phyloP scores from a whole-genome alignment of 192 early-diverging fungal species.

The Irineochytrium annulatum region DNA sequence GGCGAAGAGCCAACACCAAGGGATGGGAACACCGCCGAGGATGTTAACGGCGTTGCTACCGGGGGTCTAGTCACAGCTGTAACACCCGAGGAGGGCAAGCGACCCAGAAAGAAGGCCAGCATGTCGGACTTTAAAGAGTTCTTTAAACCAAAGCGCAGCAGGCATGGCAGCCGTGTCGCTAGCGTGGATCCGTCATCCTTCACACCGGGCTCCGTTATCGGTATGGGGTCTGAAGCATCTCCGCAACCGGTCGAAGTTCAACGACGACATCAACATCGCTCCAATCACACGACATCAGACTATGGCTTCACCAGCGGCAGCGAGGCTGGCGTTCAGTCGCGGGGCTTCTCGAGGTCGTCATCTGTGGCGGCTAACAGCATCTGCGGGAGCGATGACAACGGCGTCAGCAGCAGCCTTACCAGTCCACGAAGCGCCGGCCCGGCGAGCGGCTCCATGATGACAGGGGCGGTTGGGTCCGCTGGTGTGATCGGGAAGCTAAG shows the following conservation, averaged over 20 bases:
- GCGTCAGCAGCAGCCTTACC: background rate
- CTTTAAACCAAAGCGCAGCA: background rate
- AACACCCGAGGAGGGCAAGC: too few species aligned
- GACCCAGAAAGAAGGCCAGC: background rate
- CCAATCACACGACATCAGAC: background rate
- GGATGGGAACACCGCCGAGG: too few species aligned
- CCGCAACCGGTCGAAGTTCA: background rate
- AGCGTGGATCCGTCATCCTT: too few species aligned
- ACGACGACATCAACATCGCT: too few species aligned
- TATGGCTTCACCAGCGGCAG: background rate
- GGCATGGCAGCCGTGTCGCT: too few species aligned
- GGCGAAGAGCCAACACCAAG: too few species aligned
- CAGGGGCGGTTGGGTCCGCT: background rate
- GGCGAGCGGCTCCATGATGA: background rate
- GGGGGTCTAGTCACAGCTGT: too few species aligned
- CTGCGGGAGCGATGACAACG: too few species aligned
- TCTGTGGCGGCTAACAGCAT: too few species aligned
- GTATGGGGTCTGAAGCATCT: background rate
- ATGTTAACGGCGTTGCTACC: too few species aligned
- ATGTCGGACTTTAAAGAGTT: background rate
- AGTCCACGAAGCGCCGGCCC: too few species aligned
- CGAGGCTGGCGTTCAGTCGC: background rate
- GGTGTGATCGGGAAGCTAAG: conserved; percentile 1
- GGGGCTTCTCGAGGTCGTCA: background rate
- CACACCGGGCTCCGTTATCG: background rate